phyloP scores from a whole-genome alignment of 768 basidiomycete genomes.

The Fomitopsis serialis region DNA sequence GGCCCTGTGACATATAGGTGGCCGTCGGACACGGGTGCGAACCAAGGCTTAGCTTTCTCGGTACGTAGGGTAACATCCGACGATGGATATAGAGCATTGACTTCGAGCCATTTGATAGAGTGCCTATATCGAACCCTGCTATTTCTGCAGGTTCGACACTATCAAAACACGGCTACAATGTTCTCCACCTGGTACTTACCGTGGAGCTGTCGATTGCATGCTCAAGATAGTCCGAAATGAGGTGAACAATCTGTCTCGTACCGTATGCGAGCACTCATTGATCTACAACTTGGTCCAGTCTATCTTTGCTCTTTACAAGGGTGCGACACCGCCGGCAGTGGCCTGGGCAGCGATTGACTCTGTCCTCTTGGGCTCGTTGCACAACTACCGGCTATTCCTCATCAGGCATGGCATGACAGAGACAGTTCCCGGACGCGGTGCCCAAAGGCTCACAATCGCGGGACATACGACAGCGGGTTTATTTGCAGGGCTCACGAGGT shows the following conservation, averaged over 20 bases:
- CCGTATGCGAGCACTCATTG: background rate
- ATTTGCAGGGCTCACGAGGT: constrained; percentile 69
- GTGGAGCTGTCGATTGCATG: constrained; percentile 55
- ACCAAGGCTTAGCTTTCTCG: background rate
- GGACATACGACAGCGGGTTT: constrained; percentile 66
- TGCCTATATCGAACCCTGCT: background rate
- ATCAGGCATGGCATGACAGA: constrained; percentile 51
- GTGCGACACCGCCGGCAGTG: constrained; percentile 65
- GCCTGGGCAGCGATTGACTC: constrained; percentile 75
- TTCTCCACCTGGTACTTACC: constrained; percentile 57
- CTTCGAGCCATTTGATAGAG: background rate
- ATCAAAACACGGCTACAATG: constrained; percentile 72
- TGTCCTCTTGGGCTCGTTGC: constrained; percentile 60
- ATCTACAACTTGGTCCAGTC: constrained; percentile 33
- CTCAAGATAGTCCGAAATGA: constrained; percentile 54
- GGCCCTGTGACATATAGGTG: constrained; percentile 42
- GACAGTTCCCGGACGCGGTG: constrained; percentile 35
- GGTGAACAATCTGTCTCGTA: constrained; percentile 26
- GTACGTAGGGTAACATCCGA: background rate
- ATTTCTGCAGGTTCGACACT: constrained; percentile 52
- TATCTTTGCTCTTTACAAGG: constrained; percentile 64
- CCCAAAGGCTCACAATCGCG: constrained; percentile 49
- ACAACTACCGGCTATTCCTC: constrained; percentile 65
- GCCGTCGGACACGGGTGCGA: constrained; percentile 63
- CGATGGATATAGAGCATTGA: background rate